Base-by-base conservation (phyloP, 805 yeast genomes). In the Candida chauliodis region DNA sequence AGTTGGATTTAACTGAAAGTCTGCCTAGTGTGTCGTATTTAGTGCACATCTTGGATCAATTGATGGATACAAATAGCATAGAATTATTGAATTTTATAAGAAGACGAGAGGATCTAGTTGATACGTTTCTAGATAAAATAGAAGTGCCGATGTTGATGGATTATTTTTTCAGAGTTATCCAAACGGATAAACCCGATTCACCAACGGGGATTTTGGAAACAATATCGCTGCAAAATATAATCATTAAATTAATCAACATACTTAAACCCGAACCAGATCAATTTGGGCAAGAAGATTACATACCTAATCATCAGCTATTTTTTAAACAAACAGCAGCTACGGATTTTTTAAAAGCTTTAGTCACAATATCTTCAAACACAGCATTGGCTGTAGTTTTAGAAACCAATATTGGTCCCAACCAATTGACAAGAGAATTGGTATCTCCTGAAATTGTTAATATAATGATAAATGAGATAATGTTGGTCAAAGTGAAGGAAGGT, bases 121-220 rank as follows among this genome's bases (percentile, higher is more conserved):
- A 82, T 50, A 75, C 86, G 44, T 88, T 91, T 56, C 68, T 91
- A 60, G 74, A 73, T 38, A 96, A 91, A 60, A 79, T 93, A 42
- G 96, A 89, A 51, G 86, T 90, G 42, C 96, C 98, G 3, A 89
- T 96, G 35, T 62, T 93, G 42, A 90, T 91, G 90, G 99, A 93
- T 61, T 87, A 91, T 51, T 64, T 93, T 41, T 68, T 93, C 40
- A 84, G 91, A 56, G 81, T 93, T 15, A 85, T 93, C 21, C 89
- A 95, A 34, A 86, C 97, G 0, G 99, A 93, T 63, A 90, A 87
- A 59, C 84, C 91, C 2, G 95, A 88, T 49, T 70, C 78, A 33
- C 86, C 96, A 13, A 87, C 95, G 1, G 96, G 96, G 8, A 79
- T 93, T 15, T 78, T 91, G 40, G 87, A 84, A 24, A 69, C 79